Evolutionary conservation across 192 early-diverging fungal genomes (phyloP).

Genomic region (Phlyctochytrium planicorne): DNA sequence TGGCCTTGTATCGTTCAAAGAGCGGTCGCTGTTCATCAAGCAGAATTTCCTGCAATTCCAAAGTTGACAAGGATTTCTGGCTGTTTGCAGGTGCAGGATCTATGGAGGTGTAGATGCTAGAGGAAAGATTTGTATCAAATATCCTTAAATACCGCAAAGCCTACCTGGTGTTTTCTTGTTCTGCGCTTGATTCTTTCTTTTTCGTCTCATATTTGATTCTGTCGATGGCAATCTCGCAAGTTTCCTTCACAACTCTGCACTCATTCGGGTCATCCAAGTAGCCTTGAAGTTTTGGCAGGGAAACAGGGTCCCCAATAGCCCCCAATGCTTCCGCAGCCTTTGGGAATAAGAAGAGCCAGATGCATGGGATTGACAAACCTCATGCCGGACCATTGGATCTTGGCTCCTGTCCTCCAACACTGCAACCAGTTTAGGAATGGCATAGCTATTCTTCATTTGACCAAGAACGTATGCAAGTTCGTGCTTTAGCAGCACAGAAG

Average conservation of each 20-base stretch:
- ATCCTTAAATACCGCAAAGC: background rate
- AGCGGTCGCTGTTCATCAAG: conserved; percentile 69
- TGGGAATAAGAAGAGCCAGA: background rate
- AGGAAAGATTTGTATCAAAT: background rate
- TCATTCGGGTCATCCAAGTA: conserved; percentile 69
- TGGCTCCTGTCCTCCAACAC: conserved; percentile 70
- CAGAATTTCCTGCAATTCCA: conserved; percentile 65
- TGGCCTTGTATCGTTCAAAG: conserved; percentile 90
- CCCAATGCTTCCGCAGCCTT: conserved; percentile 93
- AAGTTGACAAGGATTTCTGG: conserved; percentile 55
- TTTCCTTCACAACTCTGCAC: conserved; percentile 74
- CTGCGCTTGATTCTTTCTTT: conserved; percentile 30
- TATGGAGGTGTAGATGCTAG: conserved; percentile 67
- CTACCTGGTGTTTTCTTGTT: conserved; percentile 1
- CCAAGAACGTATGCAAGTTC: conserved; percentile 96
- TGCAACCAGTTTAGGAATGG: conserved; percentile 64
- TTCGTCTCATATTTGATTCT: conserved; percentile 73
- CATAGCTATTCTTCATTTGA: conserved; percentile 84
- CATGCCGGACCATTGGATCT: conserved; percentile 96
- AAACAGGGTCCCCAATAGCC: conserved; percentile 75
- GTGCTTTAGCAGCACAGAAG: conserved; percentile 89
- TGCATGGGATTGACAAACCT: conserved; percentile 41
- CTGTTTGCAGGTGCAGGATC: conserved; percentile 86
- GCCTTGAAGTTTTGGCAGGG: conserved; percentile 69
- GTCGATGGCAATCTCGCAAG: conserved; percentile 86